Evolutionary conservation across 768 basidiomycete genomes (phyloP), one percentile per base, ranked within the genome.

Genomic region (Leccinum boreale): DNA sequence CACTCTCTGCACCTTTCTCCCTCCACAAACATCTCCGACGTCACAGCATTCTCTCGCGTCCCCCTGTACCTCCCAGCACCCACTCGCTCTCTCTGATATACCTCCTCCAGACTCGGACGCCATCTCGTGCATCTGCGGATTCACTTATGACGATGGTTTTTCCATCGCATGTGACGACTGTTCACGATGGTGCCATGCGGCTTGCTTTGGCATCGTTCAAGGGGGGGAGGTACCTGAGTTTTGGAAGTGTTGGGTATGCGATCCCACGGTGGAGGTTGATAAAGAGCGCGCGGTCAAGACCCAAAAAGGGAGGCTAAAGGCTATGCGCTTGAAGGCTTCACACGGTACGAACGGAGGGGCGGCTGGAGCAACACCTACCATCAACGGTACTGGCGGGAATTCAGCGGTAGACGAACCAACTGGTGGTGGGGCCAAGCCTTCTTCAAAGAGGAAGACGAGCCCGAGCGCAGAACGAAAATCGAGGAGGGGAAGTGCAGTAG

Each of bases 151-250:
- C 72, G 91, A 92, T 69, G 92, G 92, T 21, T 90, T 88, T 70
- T 87, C 85, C 10, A 90, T 94, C 60, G 89, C 87, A 10, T 95
- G 93, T 74, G 93, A 94, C 70, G 69, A 76, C 50, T 95, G 93
- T 68, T 81, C 80, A 21, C 81, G 87, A 39, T 94, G 93, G 92
- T 88, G 87, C 63, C 93, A 95, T 73, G 85, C 83, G 7, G 85
- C 83, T 8, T 94, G 94, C 73, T 89, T 89, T 62, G 81, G 77
- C 49, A 85, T 89, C 60, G 73, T 77, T 12, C 73, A 80, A 53
- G 81, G 77, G 4, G 69, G 70, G 7, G 63, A 73, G 46, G 86
- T 90, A 0, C 88, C 89, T 1, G 90, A 93, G 49, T 82, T 86
- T 56, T 94, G 89, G 79, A 72, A 74, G 23, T 97, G 93, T 71